phyloP scores from a whole-genome alignment of 768 basidiomycete species.

The Dentipellis fragilis region DNA sequence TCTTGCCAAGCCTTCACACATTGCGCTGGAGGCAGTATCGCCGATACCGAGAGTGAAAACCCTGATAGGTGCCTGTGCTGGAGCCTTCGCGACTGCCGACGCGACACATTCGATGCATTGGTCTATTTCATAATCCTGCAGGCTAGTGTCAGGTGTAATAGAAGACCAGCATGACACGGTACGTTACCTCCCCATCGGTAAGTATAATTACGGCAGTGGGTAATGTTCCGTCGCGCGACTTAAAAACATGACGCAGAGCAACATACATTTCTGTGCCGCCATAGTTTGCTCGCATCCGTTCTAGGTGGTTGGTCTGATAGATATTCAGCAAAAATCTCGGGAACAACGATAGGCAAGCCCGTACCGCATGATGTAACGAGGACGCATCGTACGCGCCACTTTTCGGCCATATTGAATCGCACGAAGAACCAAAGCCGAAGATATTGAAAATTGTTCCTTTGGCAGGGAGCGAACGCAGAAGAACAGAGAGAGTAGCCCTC shows the following conservation, averaged over 20 bases:
- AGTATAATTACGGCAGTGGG: slow-evolving; percentile 45
- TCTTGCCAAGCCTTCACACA: slow-evolving; percentile 42
- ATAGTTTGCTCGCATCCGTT: slow-evolving; percentile 28
- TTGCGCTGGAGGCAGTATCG: slow-evolving; percentile 32
- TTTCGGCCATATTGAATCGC: slow-evolving; percentile 24
- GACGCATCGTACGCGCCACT: slow-evolving; percentile 23
- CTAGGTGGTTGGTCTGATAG: slow-evolving; percentile 29
- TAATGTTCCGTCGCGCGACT: slow-evolving; percentile 20
- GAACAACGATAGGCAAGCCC: slow-evolving; percentile 5
- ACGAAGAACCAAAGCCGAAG: slow-evolving; percentile 35
- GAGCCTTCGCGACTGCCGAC: slow-evolving; percentile 20
- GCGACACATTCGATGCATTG: not conserved
- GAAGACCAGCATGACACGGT: not conserved
- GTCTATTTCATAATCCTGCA: not conserved
- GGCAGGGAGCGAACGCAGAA: slow-evolving; percentile 39
- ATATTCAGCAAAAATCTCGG: not conserved
- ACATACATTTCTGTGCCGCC: slow-evolving; percentile 42
- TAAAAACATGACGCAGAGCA: slow-evolving; percentile 33
- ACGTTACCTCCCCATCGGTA: slow-evolving; percentile 42
- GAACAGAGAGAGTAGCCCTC: slow-evolving; percentile 33
- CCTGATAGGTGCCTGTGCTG: slow-evolving; percentile 26
- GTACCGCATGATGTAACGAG: slow-evolving; percentile 28
- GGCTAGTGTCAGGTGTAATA: not conserved
- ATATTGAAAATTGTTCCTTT: slow-evolving; percentile 41
- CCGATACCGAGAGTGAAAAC: slow-evolving; percentile 56